These are phyloP conservation scores for Podospora fimiseda DNA, from an alignment of 495 filamentous ascomycete species.

Conservation along the genomic window DNA sequence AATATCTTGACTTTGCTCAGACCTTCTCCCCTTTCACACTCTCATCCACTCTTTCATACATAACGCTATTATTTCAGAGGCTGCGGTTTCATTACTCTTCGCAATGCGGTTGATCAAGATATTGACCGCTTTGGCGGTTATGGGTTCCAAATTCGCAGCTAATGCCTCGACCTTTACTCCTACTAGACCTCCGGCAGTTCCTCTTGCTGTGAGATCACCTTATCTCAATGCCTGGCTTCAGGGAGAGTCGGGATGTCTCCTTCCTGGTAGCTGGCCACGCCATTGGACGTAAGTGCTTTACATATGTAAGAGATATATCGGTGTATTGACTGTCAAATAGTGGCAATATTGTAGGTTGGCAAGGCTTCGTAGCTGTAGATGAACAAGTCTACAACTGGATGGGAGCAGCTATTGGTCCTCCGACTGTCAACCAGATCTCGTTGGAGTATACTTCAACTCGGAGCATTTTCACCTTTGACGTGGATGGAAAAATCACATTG, in stretches of 20 bases:
- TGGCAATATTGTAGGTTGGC: slow-evolving; percentile 69
- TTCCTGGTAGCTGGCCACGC: slow-evolving; percentile 25
- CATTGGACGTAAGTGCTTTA: slow-evolving; percentile 22
- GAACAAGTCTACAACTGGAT: slow-evolving; percentile 55
- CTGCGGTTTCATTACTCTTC: too few relatives aligned
- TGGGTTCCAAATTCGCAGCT: not conserved
- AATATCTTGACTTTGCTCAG: too few relatives aligned
- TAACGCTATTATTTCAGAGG: not conserved
- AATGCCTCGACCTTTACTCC: slow-evolving; percentile 17
- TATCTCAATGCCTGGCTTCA: slow-evolving; percentile 30
- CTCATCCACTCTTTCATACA: not conserved
- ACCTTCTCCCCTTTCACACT: too few relatives aligned
- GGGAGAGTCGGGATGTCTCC: slow-evolving; percentile 17
- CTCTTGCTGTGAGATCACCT: slow-evolving; percentile 24
- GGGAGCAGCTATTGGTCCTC: slow-evolving; percentile 51
- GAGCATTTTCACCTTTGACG: slow-evolving; percentile 77
- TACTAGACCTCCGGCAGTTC: slow-evolving; percentile 21
- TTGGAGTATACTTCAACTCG: slow-evolving; percentile 81
- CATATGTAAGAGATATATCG: not conserved
- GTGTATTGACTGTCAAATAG: slow-evolving; percentile 38
- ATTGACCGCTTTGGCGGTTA: slow-evolving; percentile 10
- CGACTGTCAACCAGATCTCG: slow-evolving; percentile 36
- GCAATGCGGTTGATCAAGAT: slow-evolving; percentile 9
- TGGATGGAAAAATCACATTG: slow-evolving; percentile 59
- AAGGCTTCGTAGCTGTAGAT: slow-evolving; percentile 57